Conservation (phyloP, 202 grass and related monocot genomes). For the Panicum hallii region DNA sequence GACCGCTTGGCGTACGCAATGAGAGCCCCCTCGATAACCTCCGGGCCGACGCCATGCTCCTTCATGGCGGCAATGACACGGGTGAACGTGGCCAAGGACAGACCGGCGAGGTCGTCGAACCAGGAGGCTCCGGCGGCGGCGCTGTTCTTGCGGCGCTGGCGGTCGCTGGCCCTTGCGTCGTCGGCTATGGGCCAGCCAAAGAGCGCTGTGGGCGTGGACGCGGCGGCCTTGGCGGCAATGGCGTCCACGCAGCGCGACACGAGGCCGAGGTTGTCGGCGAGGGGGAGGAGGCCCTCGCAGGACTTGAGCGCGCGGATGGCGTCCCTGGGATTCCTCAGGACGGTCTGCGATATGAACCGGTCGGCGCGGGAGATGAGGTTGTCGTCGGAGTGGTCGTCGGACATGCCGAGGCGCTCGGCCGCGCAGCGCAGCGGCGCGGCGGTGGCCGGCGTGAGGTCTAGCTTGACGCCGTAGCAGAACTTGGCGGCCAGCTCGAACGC, state of each 20-base stretch:
- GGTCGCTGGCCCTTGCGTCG: constrained; percentile 38
- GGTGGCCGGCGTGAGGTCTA: constrained; percentile 79
- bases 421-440: constrained; percentile 80
- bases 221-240: constrained; percentile 67
- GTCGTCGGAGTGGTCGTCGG: constrained; percentile 80
- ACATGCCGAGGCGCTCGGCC: constrained; percentile 86
- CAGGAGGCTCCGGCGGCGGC: constrained; percentile 48
- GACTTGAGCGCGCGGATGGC: constrained; percentile 80
- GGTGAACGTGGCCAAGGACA: constrained; percentile 72
- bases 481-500: constrained; percentile 92
- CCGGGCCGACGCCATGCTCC: constrained; percentile 64
- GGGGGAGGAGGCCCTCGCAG: constrained; percentile 73
- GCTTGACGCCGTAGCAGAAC: constrained; percentile 95
- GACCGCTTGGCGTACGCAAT: constrained; percentile 92
- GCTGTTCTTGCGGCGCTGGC: constrained; percentile 57
- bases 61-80: constrained; percentile 88
- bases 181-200: constrained; percentile 87
- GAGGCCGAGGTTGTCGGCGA: constrained; percentile 75
- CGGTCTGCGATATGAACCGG: constrained; percentile 66
- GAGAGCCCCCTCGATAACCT: constrained; percentile 78
- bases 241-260: constrained; percentile 79
- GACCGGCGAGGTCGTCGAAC: constrained; percentile 82
- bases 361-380: constrained; percentile 89
- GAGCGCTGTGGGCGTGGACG: constrained; percentile 69
- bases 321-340: constrained; percentile 75